phyloP scores from a whole-genome alignment of 2,329 filamentous ascomycete species.

The Talaromyces sp. region DNA sequence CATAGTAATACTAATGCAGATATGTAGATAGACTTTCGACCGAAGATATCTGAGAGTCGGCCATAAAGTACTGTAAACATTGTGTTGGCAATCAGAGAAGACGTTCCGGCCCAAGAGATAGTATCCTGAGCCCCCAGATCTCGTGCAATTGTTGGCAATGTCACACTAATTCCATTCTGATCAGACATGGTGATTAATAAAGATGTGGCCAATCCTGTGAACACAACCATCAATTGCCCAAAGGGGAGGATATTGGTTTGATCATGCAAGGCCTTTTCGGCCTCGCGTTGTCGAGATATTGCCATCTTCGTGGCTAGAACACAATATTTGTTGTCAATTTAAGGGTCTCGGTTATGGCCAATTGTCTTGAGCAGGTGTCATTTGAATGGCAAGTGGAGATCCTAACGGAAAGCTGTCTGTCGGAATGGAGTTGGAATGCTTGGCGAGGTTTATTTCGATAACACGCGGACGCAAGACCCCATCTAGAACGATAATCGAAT shows the following conservation, averaged over 20 bases:
- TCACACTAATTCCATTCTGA: conserved; percentile 59
- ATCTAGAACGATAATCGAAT: not conserved
- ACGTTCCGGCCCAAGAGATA: conserved; percentile 73
- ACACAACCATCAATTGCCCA: conserved; percentile 51
- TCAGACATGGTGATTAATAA: conserved; percentile 61
- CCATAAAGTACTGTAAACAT: conserved; percentile 68
- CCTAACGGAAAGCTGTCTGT: not conserved
- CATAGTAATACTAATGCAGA: conserved; percentile 56
- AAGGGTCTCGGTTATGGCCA: not conserved
- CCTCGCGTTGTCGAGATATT: conserved; percentile 36
- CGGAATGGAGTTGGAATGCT: not conserved
- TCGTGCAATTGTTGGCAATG: conserved; percentile 56
- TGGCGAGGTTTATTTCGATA: conserved; percentile 5
- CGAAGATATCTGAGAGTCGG: conserved; percentile 63
- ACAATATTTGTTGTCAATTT: not conserved
- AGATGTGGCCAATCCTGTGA: conserved; percentile 55
- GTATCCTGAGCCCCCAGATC: conserved; percentile 49
- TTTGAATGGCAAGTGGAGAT: not conserved
- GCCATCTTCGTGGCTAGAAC: conserved; percentile 21
- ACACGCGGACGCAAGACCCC: not conserved
- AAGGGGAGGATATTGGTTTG: conserved; percentile 62
- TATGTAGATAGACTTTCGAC: conserved; percentile 62
- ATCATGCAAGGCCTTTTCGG: conserved; percentile 54
- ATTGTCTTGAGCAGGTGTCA: not conserved
- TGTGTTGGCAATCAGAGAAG: conserved; percentile 68